Evolutionary conservation across 495 filamentous ascomycete genomes (phyloP).

Genomic region (Aspergillus campestris): DNA sequence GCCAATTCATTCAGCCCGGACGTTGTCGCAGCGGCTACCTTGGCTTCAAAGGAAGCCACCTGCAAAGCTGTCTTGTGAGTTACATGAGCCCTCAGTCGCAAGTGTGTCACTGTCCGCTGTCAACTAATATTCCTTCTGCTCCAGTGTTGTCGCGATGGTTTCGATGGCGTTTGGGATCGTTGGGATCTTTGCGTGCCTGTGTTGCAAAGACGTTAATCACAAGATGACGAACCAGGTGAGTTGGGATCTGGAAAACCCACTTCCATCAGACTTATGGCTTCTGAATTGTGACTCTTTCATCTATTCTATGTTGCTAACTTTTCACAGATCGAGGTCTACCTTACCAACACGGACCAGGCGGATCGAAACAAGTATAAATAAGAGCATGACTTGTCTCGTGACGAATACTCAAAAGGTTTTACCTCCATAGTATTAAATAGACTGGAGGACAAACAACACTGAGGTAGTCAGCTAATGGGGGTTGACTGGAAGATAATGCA

Average conservation of each 20-base stretch:
- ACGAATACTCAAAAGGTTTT: no score
- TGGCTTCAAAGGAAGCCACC: constrained; percentile 12
- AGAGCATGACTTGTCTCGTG: no score
- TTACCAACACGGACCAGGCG: neutral
- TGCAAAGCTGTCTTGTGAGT: constrained; percentile 22
- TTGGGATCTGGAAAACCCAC: neutral
- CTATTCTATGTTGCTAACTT: neutral
- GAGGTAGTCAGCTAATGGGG: no score
- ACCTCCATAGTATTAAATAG: no score
- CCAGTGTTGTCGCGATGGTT: constrained; percentile 17
- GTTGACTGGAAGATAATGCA: no score
- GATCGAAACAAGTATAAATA: no score
- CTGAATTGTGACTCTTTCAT: no score
- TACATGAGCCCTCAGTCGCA: neutral
- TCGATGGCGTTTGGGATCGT: constrained; percentile 21
- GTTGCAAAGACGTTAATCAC: constrained; percentile 18
- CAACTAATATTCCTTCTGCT: neutral
- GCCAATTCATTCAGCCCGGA: constrained; percentile 10
- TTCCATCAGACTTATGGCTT: no score
- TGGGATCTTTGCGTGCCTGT: constrained; percentile 16
- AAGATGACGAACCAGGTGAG: constrained; percentile 21
- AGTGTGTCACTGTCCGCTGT: neutral
- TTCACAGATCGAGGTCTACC: constrained; percentile 1
- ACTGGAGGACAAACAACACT: no score
- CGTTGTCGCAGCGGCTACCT: constrained; percentile 12